Conservation (phyloP, 2,329 filamentous ascomycete genomes). For the Exophiala lecanii-corni region DNA sequence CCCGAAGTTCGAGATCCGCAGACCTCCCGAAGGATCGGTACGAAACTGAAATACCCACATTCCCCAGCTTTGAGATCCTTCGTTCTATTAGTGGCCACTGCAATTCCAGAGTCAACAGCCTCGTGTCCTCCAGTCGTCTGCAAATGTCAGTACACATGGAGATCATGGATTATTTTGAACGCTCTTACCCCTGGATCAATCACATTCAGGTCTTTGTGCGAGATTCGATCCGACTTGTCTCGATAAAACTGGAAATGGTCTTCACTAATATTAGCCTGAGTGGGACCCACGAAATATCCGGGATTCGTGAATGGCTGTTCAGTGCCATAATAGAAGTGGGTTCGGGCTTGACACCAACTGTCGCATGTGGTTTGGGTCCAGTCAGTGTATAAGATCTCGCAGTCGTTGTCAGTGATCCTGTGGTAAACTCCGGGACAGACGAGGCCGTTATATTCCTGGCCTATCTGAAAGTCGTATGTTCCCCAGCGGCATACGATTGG, state of each 20-base stretch:
- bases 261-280: neutral
- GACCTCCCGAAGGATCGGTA: conserved; percentile 1
- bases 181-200: neutral
- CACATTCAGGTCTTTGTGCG: neutral
- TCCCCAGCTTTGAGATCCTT: neutral
- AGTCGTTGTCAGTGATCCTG: neutral
- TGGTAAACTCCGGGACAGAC: neutral
- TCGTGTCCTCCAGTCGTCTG: neutral
- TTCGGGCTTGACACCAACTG: conserved; percentile 2
- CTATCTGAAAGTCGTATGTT: neutral
- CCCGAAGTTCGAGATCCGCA: conserved; percentile 1
- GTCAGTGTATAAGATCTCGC: neutral
- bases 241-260: neutral
- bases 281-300: neutral
- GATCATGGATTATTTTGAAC: no score
- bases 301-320: neutral
- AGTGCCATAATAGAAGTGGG: conserved; percentile 1
- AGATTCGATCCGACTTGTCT: neutral
- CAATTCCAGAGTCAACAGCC: neutral
- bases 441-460: neutral
- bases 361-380: neutral
- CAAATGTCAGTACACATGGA: neutral
- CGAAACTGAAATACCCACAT: neutral
- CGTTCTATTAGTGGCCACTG: neutral
- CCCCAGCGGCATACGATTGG: no score